Evolutionary conservation across 345 rosid species (phyloP).

Genomic region (Arabis alpina): DNA sequence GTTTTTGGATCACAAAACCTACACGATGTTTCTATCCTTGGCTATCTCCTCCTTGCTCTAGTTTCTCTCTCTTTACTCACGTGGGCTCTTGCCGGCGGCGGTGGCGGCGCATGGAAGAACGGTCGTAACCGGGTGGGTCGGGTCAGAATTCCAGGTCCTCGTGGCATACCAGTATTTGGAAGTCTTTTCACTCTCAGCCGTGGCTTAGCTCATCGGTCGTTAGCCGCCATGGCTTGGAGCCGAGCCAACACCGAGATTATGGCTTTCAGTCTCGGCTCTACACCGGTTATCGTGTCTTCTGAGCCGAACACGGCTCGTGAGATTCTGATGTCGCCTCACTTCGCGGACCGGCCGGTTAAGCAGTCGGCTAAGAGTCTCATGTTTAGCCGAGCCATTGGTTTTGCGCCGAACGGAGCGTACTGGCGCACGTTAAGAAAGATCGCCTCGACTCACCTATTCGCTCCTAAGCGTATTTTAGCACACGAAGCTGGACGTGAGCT

Average conservation of each 20-base stretch:
- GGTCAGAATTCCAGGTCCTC: slow-evolving; percentile 64
- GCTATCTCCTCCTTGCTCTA: slow-evolving; percentile 48
- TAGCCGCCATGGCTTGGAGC: slow-evolving; percentile 68
- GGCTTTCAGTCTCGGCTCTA: slow-evolving; percentile 86
- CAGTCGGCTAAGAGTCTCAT: slow-evolving; percentile 77
- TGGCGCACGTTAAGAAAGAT: slow-evolving; percentile 81
- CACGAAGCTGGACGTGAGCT: slow-evolving; percentile 63
- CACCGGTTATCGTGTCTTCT: slow-evolving; percentile 74
- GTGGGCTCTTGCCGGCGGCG: slow-evolving; percentile 69
- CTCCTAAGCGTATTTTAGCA: slow-evolving; percentile 65
- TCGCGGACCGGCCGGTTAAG: slow-evolving; percentile 88
- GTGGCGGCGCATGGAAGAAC: slow-evolving; percentile 78
- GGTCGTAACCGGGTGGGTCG: slow-evolving; percentile 56
- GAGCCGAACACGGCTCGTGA: slow-evolving; percentile 72
- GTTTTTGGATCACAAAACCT: slow-evolving; percentile 50
- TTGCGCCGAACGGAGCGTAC: slow-evolving; percentile 83
- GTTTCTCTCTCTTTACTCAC: slow-evolving; percentile 50
- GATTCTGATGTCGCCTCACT: slow-evolving; percentile 66
- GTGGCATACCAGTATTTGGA: slow-evolving; percentile 79
- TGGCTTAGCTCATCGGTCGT: slow-evolving; percentile 69
- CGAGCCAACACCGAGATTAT: slow-evolving; percentile 55
- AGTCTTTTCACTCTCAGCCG: slow-evolving; percentile 66
- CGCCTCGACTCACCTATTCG: slow-evolving; percentile 77
- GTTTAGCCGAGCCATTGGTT: slow-evolving; percentile 92
- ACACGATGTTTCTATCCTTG: slow-evolving; percentile 39